Percentiles rank a stretch among this genome's conserved stretches.
phyloP scores from a whole-genome alignment of 192 early-diverging fungal species.

The Linderina pennispora region DNA sequence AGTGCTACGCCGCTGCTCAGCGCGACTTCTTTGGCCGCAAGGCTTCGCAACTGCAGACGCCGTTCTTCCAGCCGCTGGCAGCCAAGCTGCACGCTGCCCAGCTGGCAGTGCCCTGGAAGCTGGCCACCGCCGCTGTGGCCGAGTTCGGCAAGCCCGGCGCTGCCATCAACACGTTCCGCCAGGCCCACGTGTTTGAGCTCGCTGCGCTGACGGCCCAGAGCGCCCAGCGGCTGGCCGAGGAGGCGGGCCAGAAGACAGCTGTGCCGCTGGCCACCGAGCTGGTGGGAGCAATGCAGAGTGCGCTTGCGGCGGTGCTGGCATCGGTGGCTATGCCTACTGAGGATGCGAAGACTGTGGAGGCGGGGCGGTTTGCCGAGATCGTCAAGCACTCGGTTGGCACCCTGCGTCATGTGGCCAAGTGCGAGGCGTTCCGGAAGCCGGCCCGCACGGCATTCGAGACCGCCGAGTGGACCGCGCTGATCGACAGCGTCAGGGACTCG shows the following conservation, averaged over 20 bases:
- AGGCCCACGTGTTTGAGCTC: slow-evolving; percentile 53
- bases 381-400: slow-evolving; percentile 8
- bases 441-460: slow-evolving; percentile 3
- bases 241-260: neutral
- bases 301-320: too few relatives aligned
- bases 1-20: slow-evolving; percentile 48
- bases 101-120: slow-evolving; percentile 56
- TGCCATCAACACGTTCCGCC: slow-evolving; percentile 59
- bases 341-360: too few relatives aligned
- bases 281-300: slow-evolving; percentile 8
- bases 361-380: slow-evolving; percentile 29
- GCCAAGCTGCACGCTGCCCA: slow-evolving; percentile 14
- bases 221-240: slow-evolving; percentile 3
- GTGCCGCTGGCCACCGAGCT: slow-evolving; percentile 1
- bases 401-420: slow-evolving; percentile 5
- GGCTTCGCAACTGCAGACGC: slow-evolving; percentile 60
- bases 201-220: slow-evolving; percentile 5
- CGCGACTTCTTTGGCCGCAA: slow-evolving; percentile 72
- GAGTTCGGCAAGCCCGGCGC: slow-evolving; percentile 47
- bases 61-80: slow-evolving; percentile 50
- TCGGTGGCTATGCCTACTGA: too few relatives aligned
- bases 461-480: slow-evolving; percentile 14
- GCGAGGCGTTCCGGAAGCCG: slow-evolving; percentile 4
- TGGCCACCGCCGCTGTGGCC: slow-evolving; percentile 50
- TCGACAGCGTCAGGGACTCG: slow-evolving; percentile 8